These are phyloP conservation scores for Zalerion maritima DNA, from an alignment of 495 filamentous ascomycete genomes.

Conservation along the genomic window DNA sequence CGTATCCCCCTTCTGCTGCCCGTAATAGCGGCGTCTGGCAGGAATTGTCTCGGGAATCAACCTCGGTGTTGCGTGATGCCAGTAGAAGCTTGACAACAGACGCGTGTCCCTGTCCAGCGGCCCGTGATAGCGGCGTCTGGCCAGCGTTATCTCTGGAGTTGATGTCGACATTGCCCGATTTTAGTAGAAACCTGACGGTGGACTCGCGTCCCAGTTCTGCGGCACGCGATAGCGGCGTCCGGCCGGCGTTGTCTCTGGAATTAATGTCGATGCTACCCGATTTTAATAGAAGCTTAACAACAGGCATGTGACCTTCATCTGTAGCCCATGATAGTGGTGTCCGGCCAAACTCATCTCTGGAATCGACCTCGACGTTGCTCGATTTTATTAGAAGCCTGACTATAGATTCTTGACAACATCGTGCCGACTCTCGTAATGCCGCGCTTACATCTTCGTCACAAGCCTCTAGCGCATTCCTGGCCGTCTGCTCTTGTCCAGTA, in stretches of 20 bases:
- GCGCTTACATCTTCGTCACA: too few relatives aligned
- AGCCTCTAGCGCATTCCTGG: too few relatives aligned
- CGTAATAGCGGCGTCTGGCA: slow-evolving; percentile 19
- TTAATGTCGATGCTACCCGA: not conserved
- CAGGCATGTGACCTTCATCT: slow-evolving; percentile 2
- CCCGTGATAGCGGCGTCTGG: slow-evolving; percentile 13
- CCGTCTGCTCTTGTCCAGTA: too few relatives aligned
- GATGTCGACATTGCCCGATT: slow-evolving; percentile 3
- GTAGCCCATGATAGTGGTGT: slow-evolving; percentile 13
- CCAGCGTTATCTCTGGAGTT: slow-evolving; percentile 3
- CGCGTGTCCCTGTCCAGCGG: slow-evolving; percentile 15
- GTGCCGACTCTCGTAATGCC: too few relatives aligned
- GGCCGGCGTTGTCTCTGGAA: slow-evolving; percentile 5
- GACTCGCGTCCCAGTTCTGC: slow-evolving; percentile 15
- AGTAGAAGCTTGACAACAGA: slow-evolving; percentile 13
- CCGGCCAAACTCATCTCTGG: slow-evolving; percentile 8
- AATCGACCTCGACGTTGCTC: slow-evolving; percentile 7
- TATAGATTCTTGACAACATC: slow-evolving; percentile 10
- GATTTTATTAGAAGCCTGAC: slow-evolving; percentile 10
- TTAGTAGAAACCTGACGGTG: slow-evolving; percentile 13
- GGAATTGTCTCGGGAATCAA: slow-evolving; percentile 15
- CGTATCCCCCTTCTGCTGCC: slow-evolving; percentile 16
- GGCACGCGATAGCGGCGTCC: slow-evolving; percentile 18
- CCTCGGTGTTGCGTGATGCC: slow-evolving; percentile 10
- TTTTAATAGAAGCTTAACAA: slow-evolving; percentile 4